phyloP scores from a whole-genome alignment of 805 yeast species.

The Wilhelminamyces savonicus region DNA sequence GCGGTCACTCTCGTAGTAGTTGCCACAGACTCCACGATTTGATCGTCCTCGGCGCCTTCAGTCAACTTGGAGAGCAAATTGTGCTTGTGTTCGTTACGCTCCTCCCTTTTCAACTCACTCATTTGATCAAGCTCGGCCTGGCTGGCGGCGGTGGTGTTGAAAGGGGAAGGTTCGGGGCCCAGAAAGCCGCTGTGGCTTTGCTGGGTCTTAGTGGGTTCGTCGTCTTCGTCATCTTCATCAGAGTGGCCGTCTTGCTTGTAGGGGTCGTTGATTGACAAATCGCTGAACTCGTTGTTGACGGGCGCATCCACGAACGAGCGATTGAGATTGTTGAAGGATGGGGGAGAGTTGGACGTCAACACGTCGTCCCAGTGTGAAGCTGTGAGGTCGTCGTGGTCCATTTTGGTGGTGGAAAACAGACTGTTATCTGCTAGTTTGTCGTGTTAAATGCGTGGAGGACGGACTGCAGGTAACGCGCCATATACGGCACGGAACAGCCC shows the following conservation, averaged over 20 bases:
- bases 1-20: slow-evolving; percentile 10
- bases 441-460: too few species aligned
- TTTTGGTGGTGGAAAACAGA: too few species aligned
- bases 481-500: too few species aligned
- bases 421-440: too few species aligned
- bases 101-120: slow-evolving; percentile 29
- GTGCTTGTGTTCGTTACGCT: slow-evolving; percentile 21
- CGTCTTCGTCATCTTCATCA: slow-evolving; percentile 9
- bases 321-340: slow-evolving; percentile 7
- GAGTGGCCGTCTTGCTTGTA: slow-evolving; percentile 7
- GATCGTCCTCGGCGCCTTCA: slow-evolving; percentile 19
- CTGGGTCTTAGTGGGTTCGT: slow-evolving; percentile 3
- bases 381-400: slow-evolving; percentile 46
- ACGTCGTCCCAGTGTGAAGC: slow-evolving; percentile 62
- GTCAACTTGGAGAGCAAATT: slow-evolving; percentile 40
- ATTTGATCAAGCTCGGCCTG: slow-evolving; percentile 15
- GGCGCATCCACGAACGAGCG: neutral
- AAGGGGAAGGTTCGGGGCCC: neutral
- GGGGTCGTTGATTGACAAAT: slow-evolving; percentile 1
- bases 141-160: slow-evolving; percentile 2
- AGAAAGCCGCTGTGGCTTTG: neutral
- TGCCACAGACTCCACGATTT: slow-evolving; percentile 2
- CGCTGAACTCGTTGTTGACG: slow-evolving; percentile 1
- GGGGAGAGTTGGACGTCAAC: slow-evolving; percentile 28
- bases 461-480: too few species aligned